Percentiles rank a stretch among this genome's conserved stretches.
These are phyloP conservation scores for Penicillium hordei DNA, from an alignment of 2,329 filamentous ascomycete species.

Conservation along the genomic window DNA sequence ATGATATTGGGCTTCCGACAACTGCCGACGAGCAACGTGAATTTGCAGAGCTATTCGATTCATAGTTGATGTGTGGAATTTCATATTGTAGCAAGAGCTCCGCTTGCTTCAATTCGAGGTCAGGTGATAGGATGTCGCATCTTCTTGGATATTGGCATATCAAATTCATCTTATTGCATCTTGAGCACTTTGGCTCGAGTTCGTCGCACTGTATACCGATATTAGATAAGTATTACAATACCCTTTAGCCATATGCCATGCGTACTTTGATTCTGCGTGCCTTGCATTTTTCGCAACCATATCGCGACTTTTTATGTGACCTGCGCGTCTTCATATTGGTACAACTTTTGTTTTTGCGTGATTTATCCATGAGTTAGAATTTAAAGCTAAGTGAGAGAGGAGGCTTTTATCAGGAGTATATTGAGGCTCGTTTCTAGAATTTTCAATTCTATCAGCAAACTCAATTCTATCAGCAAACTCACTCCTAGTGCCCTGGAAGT, in stretches of 20 bases:
- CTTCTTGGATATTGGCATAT: not conserved
- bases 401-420: too few relatives aligned
- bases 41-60: not conserved
- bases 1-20: not conserved
- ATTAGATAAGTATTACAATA: not conserved
- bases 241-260: not conserved
- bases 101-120: not conserved
- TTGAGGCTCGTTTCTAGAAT: too few relatives aligned
- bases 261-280: slow-evolving; percentile 2
- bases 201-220: not conserved
- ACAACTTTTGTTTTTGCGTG: not conserved
- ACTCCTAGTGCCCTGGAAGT: too few relatives aligned
- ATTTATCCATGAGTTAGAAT: not conserved
- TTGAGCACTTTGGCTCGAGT: slow-evolving; percentile 1
- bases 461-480: too few relatives aligned
- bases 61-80: not conserved
- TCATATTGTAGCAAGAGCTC: not conserved
- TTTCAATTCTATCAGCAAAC: too few relatives aligned
- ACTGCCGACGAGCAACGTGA: not conserved
- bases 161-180: slow-evolving; percentile 1
- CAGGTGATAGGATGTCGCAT: too few relatives aligned
- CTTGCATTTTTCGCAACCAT: slow-evolving; percentile 6
- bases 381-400: not conserved
- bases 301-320: slow-evolving; percentile 1
- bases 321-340: not conserved